Conservation (phyloP, 2,329 filamentous ascomycete species). For the Plectosphaerella cucumerina region DNA sequence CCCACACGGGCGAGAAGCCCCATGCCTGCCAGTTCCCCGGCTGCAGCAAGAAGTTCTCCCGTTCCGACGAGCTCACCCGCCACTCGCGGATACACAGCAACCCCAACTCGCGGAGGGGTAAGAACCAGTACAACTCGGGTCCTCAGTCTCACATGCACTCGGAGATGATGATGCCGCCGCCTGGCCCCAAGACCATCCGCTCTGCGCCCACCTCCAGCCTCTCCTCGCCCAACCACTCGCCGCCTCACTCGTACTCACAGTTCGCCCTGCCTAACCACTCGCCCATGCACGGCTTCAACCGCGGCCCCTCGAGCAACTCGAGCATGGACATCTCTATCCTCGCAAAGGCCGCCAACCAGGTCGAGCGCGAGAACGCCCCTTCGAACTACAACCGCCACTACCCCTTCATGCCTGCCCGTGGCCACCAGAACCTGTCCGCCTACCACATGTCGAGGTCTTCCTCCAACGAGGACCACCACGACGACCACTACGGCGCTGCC, state of each 20-base stretch:
- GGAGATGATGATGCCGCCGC: conserved; percentile 73
- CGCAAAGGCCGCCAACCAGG: conserved; percentile 56
- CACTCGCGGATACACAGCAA: conserved; percentile 99
- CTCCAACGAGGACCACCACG: conserved; percentile 71
- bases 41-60: conserved; percentile 95
- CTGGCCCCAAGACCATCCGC: conserved; percentile 72
- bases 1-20: conserved; percentile 96
- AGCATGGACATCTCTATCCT: conserved; percentile 55
- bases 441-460: conserved; percentile 93
- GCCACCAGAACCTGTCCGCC: conserved; percentile 72
- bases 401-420: conserved; percentile 46
- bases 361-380: conserved; percentile 53
- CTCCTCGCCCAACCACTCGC: conserved; percentile 92
- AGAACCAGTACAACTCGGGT: conserved; percentile 53
- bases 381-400: conserved; percentile 45
- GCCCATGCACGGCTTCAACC: conserved; percentile 43
- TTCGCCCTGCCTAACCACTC: conserved; percentile 50
- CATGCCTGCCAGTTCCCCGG: conserved; percentile 93
- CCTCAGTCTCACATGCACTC: conserved; percentile 39
- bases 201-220: conserved; percentile 85
- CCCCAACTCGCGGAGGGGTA: conserved; percentile 89
- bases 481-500: conserved; percentile 69
- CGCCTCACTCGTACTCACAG: conserved; percentile 81
- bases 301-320: conserved; percentile 30
- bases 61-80: conserved; percentile 92